Base-by-base conservation (phyloP, 306 rosid species). In the Rosa multiflora region DNA sequence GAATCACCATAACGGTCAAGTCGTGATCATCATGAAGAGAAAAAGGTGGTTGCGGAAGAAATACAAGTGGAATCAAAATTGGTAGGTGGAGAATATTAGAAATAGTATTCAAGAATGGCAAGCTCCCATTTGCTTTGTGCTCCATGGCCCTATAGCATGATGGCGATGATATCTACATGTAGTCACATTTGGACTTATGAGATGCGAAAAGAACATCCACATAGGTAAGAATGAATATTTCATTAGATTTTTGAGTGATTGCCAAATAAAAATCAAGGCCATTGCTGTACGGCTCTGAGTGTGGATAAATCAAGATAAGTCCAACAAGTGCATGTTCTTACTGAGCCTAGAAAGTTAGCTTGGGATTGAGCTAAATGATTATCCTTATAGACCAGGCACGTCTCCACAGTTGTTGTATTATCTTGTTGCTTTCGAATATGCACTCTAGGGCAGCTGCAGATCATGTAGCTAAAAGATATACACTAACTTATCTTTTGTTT, bases 241-340 rank as follows among this genome's bases (percentile, higher is more conserved):
- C 43, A 6, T 32, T n/a, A 15, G 49, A 79, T 46, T 64, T 29
- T 32, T 8, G 67, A 26, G 18, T 29, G 40, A 29, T 32, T 29
- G 49, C 73, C 48, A 66, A 74, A 40, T 64, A 64, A 23, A 23
- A 66, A 59, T 23, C 14, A 9, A 40, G 67, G 63, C 47, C 73
- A 64, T 21, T 52, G 55, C 74, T 1, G 78, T 80, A 80, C 83
- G 79, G 75, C 83, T 17, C 39, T 64, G 59, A 17, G 3, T 32
- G 37, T 32, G 37, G 37, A 32, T 32, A 2, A 2, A 32, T 32
- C 37, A 32, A 32, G 37, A 32, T 32, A 32, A 32, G 37, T 32
- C 37, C 37, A 32, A 32, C 37, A 32, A 32, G 37, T 32, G 37
- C 37, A 32, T 32, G 37, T 32, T 32, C 37, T 32, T 32, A 32